Evolutionary conservation across 2,329 filamentous ascomycete species (phyloP), one percentile per base, ranked within the genome.

Genomic region (Ustilaginoidea virens): DNA sequence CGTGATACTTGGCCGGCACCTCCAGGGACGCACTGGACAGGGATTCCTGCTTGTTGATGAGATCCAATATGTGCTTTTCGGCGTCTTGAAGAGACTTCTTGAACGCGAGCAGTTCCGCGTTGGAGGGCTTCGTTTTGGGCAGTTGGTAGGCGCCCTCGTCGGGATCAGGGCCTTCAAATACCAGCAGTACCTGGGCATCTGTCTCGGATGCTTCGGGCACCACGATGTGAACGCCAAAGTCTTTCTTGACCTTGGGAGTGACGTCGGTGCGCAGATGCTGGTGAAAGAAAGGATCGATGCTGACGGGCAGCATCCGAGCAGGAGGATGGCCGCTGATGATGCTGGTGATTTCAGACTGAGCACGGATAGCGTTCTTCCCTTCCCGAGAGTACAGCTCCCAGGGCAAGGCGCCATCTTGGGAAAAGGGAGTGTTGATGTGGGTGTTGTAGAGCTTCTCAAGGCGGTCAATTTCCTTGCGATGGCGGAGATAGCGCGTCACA

Each of bases 351-450:
- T 85, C 80, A 5, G 70, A 69, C 44, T 80, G 76, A 6, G 79
- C 80, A 42, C 75, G 74, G 47, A 81, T 72, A 17, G 70, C 69
- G 47, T 85, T 92, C 62, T 90, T 92, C 39, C 77, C 75, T 43
- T 93, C 80, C 21, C 79, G 70, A 5, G 82, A 81, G 54, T 86
- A 93, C 31, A 96, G 69, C 49, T 93, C 78, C 83, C 86, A 93
- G 0, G 76, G 75, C 25, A 80, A 70, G 8, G 73, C 73, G 20
- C 75, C 75, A 25, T 81, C 73, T 28, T 69, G 63, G 3, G 70
- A 67, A 37, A 67, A 69, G 1, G 83, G 81, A 2, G 85, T 75
- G 43, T 87, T 80, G 49, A 96, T 92, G 50, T 82, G 80, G n/a
- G 85, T 77, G 45, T 80, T 70, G 53, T 93, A 81, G 27, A 70